Base-by-base conservation (phyloP, 768 basidiomycete genomes). In the Rhodotorula toruloides region DNA sequence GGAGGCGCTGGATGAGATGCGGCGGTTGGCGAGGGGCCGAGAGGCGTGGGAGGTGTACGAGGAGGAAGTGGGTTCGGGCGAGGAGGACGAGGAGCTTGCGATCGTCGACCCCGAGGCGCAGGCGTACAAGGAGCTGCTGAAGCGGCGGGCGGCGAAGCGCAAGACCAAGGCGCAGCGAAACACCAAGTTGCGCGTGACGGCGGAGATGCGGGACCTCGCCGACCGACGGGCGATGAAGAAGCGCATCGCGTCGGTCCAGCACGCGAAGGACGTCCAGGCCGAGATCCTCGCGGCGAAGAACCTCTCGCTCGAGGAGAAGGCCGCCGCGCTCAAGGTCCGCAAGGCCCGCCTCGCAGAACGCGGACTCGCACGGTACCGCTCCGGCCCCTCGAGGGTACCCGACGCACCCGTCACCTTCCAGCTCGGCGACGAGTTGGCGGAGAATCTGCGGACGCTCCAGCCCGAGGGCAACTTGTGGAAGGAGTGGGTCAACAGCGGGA, bases 231-330 rank as follows among this genome's bases (percentile, higher is more conserved):
- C 67, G 54, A 61, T 63, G 46, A 72, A 75, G 62, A 53, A 61
- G 55, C 63, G 68, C 21, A 65, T 70, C 61, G 54, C 73, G 27
- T 58, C 67, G 37, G 53, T 70, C 54, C 69, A 72, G 56, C 25
- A 63, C 50, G 49, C 65, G 79, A 52, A 71, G 72, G 39, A 78
- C 77, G 59, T 79, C 77, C 55, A 78, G 75, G 62, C 79, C 77
- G 77, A 78, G 76, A 49, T 77, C 74, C 56, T 46, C 27, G 46
- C 36, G n/a, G 53, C 63, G 27, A n/a, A 44, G 40, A 21, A 54
- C 22, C 61, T 71, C 55, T 64, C 61, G 7, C 61, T 74, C 40
- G 68, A 65, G 44, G 71, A 68, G 43, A 72, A 72, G 57, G 71
- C 71, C 29, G 34, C 61, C 42, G 54, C 59, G 21, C 55, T 68